Percentiles rank a stretch among this genome's conserved stretches.
Evolutionary conservation across 805 yeast genomes (phyloP).

Genomic region (Starmerella bombicola): DNA sequence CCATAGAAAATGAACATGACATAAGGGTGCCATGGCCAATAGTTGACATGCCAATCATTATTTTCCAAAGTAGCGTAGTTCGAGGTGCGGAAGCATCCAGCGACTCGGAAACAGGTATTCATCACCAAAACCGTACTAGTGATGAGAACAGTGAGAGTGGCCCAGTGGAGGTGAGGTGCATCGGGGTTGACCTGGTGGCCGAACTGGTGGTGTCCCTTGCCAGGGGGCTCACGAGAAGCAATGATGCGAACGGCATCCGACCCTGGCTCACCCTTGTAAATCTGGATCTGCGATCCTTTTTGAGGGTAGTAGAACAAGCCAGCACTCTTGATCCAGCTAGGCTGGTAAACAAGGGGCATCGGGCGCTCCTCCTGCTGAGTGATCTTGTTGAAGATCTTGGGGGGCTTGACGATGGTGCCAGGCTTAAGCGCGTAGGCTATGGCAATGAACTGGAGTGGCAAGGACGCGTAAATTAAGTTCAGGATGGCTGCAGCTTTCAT

Average conservation of each 20-base stretch:
- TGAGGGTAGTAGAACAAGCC: constrained; percentile 46
- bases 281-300: constrained; percentile 34
- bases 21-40: constrained; percentile 41
- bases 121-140: constrained; percentile 21
- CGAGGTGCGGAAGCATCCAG: constrained; percentile 24
- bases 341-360: constrained; percentile 36
- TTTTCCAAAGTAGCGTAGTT: constrained; percentile 5
- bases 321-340: constrained; percentile 68
- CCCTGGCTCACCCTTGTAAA: constrained; percentile 36
- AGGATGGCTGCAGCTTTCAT: constrained; percentile 41
- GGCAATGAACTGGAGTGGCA: constrained; percentile 39
- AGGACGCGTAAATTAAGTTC: constrained; percentile 39
- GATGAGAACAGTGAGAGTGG: constrained; percentile 30
- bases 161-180: constrained; percentile 30
- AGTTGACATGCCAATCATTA: constrained; percentile 23
- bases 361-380: constrained; percentile 28
- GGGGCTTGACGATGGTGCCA: constrained; percentile 31
- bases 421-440: constrained; percentile 47
- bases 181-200: constrained; percentile 32
- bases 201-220: constrained; percentile 35
- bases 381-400: constrained; percentile 17
- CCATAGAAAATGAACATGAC: constrained; percentile 63
- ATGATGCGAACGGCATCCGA: constrained; percentile 43
- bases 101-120: constrained; percentile 27
- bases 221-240: constrained; percentile 41